Percentiles rank a stretch among this genome's conserved stretches.
Conservation (phyloP, 495 filamentous ascomycete genomes). For the Neurospora cerealis region DNA sequence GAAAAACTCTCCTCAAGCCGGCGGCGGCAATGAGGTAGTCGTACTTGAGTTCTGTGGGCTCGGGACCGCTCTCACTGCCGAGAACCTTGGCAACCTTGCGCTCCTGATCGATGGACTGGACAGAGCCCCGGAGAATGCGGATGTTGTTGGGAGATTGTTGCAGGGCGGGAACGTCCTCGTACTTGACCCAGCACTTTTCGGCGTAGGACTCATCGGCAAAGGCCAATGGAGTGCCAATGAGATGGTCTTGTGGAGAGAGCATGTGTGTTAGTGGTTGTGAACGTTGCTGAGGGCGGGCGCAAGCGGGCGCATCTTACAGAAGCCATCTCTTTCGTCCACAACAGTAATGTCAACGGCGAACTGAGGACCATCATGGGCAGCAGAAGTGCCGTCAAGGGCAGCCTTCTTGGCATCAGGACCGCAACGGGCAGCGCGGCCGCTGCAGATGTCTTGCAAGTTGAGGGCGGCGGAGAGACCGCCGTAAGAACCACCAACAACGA, state of each 20-base stretch:
- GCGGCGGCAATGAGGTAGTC: constrained; percentile 56
- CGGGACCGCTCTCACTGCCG: constrained; percentile 11
- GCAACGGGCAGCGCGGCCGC: constrained; percentile 23
- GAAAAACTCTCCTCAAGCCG: constrained; percentile 51
- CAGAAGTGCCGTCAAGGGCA: background rate
- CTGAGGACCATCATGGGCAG: constrained; percentile 15
- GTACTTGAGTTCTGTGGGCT: constrained; percentile 36
- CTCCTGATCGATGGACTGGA: constrained; percentile 41
- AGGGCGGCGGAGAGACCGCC: constrained; percentile 50
- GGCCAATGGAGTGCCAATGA: constrained; percentile 56
- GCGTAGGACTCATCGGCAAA: constrained; percentile 46
- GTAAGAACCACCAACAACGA: constrained; percentile 57
- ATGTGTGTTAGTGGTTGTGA: background rate
- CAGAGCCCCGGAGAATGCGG: constrained; percentile 46
- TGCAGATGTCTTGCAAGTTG: constrained; percentile 50
- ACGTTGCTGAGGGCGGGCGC: background rate
- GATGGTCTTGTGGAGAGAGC: constrained; percentile 32
- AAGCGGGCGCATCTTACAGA: constrained; percentile 40
- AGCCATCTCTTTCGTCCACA: constrained; percentile 62
- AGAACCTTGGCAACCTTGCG: constrained; percentile 41
- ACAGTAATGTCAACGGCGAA: constrained; percentile 54
- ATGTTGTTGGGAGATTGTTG: constrained; percentile 34
- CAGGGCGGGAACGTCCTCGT: constrained; percentile 48
- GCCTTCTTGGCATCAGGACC: constrained; percentile 7
- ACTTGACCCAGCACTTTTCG: constrained; percentile 50